These are phyloP conservation scores for Lipomyces sp. DNA, from an alignment of 805 yeast species.

Conservation along the genomic window DNA sequence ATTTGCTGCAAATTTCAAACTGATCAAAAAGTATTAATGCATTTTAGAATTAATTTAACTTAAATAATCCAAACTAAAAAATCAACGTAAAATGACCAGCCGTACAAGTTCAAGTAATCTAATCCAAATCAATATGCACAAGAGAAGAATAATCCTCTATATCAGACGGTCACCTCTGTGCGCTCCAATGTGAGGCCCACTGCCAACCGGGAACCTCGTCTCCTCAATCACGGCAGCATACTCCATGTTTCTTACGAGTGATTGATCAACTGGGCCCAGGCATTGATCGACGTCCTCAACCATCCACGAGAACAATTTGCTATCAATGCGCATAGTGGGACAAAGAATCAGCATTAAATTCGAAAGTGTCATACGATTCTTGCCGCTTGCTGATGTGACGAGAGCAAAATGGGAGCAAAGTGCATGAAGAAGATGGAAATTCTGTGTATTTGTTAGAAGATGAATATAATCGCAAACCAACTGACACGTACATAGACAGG, in stretches of 20 bases:
- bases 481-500: conserved; percentile 23
- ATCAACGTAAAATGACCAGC: background rate
- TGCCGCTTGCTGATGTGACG: conserved; percentile 33
- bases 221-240: conserved; percentile 14
- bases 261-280: conserved; percentile 7
- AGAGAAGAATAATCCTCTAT: background rate
- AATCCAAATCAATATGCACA: conserved; percentile 4
- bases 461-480: background rate
- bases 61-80: background rate
- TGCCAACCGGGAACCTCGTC: conserved; percentile 41
- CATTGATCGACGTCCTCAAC: conserved; percentile 29
- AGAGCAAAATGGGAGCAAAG: conserved; percentile 40
- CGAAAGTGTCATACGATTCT: conserved; percentile 42
- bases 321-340: conserved; percentile 44
- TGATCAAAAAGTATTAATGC: background rate
- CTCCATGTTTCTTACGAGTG: conserved; percentile 11
- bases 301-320: conserved; percentile 39
- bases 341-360: conserved; percentile 43
- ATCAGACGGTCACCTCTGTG: background rate
- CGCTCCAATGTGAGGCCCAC: background rate
- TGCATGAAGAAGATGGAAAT: conserved; percentile 40
- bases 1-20: background rate
- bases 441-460: conserved; percentile 15
- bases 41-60: background rate
- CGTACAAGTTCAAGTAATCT: background rate